These are phyloP conservation scores for Gilbertella persicaria DNA, from an alignment of 371 early-diverging fungal genomes.

Conservation along the genomic window DNA sequence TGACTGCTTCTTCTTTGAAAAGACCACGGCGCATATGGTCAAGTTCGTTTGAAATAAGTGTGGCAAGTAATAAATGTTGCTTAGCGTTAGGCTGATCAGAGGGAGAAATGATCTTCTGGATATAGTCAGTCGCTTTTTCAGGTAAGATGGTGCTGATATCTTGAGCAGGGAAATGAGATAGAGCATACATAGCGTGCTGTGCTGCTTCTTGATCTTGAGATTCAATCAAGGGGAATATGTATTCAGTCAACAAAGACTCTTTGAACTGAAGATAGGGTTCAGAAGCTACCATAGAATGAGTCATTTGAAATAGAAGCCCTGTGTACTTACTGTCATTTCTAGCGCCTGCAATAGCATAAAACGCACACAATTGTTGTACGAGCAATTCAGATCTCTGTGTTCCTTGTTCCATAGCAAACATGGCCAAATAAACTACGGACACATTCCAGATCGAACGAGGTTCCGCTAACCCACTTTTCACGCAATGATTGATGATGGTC, in stretches of 20 bases:
- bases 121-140: constrained; percentile 46
- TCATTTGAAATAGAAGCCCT: not conserved
- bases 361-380: constrained; percentile 39
- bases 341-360: constrained; percentile 53
- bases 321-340: constrained; percentile 52
- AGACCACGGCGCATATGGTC: constrained; percentile 61
- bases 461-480: constrained; percentile 50
- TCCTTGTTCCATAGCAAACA: constrained; percentile 36
- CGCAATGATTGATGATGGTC: constrained; percentile 47
- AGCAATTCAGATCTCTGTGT: constrained; percentile 13
- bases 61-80: constrained; percentile 38
- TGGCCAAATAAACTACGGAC: constrained; percentile 49
- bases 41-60: constrained; percentile 55
- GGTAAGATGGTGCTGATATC: constrained; percentile 48
- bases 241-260: constrained; percentile 38
- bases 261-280: constrained; percentile 55
- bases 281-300: constrained; percentile 33
- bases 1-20: constrained; percentile 51
- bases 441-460: constrained; percentile 61
- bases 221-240: constrained; percentile 39
- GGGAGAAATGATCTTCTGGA: constrained; percentile 23
- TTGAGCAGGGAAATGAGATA: constrained; percentile 44
- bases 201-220: constrained; percentile 32
- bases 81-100: constrained; percentile 28
- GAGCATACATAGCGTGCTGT: constrained; percentile 40